phyloP scores from a whole-genome alignment of 1,284 basidiomycete genomes.

The Exobasidium cylindrosporum region DNA sequence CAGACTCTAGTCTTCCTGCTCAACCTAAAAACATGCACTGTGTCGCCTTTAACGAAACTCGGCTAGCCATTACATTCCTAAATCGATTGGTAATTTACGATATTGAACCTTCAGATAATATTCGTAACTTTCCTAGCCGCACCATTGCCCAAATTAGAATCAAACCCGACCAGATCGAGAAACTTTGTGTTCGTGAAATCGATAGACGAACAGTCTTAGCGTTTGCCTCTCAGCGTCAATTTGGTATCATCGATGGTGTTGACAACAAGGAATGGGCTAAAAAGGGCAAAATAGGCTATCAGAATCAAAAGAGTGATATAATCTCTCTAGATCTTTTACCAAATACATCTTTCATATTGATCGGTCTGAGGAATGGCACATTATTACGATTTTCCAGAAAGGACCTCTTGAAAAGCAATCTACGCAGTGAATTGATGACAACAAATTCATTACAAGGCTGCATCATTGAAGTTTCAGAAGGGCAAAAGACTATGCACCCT shows the following conservation, averaged over 20 bases:
- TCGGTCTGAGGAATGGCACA: not conserved
- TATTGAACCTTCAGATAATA: not conserved
- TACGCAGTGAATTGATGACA: not conserved
- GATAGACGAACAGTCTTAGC: not conserved
- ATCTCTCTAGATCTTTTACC: not conserved
- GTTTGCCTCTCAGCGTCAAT: not conserved
- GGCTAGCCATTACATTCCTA: not conserved
- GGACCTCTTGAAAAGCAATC: not conserved
- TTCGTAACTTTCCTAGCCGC: not conserved
- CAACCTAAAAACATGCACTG: not conserved
- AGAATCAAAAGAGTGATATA: not conserved
- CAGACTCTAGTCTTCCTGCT: not conserved
- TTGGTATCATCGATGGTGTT: not conserved
- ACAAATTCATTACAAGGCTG: not conserved
- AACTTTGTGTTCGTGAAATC: not conserved
- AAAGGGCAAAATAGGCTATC: not conserved
- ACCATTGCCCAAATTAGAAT: not conserved
- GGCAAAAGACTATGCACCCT: not conserved
- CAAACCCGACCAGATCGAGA: not conserved
- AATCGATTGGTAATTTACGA: not conserved
- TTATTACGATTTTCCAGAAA: not conserved
- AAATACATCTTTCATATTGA: not conserved
- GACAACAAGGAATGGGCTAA: not conserved
- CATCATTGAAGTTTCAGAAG: not conserved
- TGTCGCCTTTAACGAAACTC: not conserved